Base-by-base conservation (phyloP, 768 basidiomycete species). In the Hygrophorus pudorinus region DNA sequence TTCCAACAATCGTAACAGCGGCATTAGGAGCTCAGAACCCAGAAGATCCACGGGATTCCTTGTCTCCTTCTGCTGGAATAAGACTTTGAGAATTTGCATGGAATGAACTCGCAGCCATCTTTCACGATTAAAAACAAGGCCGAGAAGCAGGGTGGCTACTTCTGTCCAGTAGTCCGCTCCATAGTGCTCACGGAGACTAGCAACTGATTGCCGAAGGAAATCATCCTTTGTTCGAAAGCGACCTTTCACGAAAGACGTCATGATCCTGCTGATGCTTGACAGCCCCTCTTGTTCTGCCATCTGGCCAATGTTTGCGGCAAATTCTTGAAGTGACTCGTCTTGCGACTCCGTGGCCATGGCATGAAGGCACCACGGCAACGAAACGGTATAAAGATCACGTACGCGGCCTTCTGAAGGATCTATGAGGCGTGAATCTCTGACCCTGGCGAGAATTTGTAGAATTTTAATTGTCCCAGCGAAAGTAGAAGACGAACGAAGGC, bases 221-320 rank as follows among this genome's bases (percentile, higher is more conserved):
- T 96, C 92, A 42, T 97, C 92, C 55, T 82, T 82, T 1, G 90
- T 90, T 38, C 92, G 73, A 70, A 97, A 96, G 41, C 86, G 82
- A 16, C 72, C 70, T 61, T 88, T 88, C 44, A 85, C 78, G 53
- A 93, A 93, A 2, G 88, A 91, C 3, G 72, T 81, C 83, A 94
- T 86, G 55, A 97, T 85, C 38, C 86, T 81, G 42, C 78, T 72
- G 53, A 96, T 86, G 54, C 82, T 85, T n/a, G 76, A 72, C 21
- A 80, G 74, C 20, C 78, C 80, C 51, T 89, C 84, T 38, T 65
- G 59, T 32, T 77, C 76, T 2, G 93, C 92, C 13, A 96, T 70
- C 9, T 57, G 61, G 21, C 79, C 76, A 29, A 97, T 75, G 50
- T 83, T 76, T 41, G 76, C 70, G 1, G 90, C 85, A 56, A 93